Evolutionary conservation across 441 rosid genomes (phyloP).

Genomic region (Cnidoscolus chayamansa): DNA sequence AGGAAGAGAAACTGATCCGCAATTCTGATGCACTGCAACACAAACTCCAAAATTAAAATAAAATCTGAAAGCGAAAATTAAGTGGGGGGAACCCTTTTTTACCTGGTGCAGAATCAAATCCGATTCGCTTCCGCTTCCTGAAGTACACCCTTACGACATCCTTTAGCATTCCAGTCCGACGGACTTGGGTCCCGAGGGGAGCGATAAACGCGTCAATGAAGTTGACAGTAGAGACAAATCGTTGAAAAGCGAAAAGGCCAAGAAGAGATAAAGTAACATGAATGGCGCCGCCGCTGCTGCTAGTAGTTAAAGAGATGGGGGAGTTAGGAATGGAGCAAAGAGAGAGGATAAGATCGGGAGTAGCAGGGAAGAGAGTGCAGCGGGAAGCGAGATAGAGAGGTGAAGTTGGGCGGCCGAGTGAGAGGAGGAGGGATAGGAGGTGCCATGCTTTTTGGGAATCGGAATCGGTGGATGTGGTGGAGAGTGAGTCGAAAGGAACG

Average conservation of each 20-base stretch:
- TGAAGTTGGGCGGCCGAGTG: slow-evolving; percentile 49
- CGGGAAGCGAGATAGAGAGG: slow-evolving; percentile 44
- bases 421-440: slow-evolving; percentile 49
- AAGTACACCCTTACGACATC: slow-evolving; percentile 22
- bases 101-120: slow-evolving; percentile 26
- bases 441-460: slow-evolving; percentile 59
- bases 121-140: slow-evolving; percentile 43
- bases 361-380: slow-evolving; percentile 42
- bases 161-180: not conserved
- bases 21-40: slow-evolving; percentile 27
- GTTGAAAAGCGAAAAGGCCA: slow-evolving; percentile 28
- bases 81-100: not conserved
- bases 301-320: slow-evolving; percentile 36
- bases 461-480: slow-evolving; percentile 31
- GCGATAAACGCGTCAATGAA: slow-evolving; percentile 20
- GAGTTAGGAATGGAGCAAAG: slow-evolving; percentile 57
- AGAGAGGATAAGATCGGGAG: slow-evolving; percentile 38
- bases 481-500: slow-evolving; percentile 18
- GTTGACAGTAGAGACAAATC: slow-evolving; percentile 32
- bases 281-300: not conserved
- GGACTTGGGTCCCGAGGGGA: slow-evolving; percentile 13
- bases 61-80: not conserved
- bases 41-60: not conserved
- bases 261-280: slow-evolving; percentile 44
- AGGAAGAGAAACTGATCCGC: slow-evolving; percentile 23